Percentiles rank a stretch among this genome's conserved stretches.
These are phyloP conservation scores for Colletotrichum liaoningense DNA, from an alignment of 2,329 filamentous ascomycete genomes.

Conservation along the genomic window DNA sequence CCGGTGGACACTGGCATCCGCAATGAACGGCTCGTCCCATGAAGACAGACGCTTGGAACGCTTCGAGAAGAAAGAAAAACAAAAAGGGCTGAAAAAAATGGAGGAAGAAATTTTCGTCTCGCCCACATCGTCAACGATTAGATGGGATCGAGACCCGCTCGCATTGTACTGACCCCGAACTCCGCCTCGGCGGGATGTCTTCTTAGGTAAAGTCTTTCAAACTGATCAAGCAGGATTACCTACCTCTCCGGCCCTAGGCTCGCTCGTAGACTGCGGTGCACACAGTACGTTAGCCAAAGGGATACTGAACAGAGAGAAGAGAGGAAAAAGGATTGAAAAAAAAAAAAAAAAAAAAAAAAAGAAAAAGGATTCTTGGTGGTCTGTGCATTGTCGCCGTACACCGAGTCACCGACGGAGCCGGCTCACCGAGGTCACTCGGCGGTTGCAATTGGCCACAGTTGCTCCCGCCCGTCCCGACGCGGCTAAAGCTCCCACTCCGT, in stretches of 20 bases:
- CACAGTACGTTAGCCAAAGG: no score
- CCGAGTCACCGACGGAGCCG: not conserved
- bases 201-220: no score
- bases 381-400: not conserved
- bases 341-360: no score
- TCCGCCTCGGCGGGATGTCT: constrained; percentile 14
- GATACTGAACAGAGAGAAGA: not conserved
- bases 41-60: constrained; percentile 2
- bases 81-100: not conserved
- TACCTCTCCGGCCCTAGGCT: no score
- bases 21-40: constrained; percentile 5
- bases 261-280: no score
- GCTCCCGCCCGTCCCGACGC: constrained; percentile 13
- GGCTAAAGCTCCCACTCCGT: constrained; percentile 2
- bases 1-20: constrained; percentile 1
- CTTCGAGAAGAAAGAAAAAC: constrained; percentile 3
- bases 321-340: not conserved
- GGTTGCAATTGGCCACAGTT: constrained; percentile 7
- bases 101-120: not conserved
- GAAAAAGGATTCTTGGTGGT: not conserved
- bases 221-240: no score
- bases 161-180: constrained; percentile 11
- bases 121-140: not conserved
- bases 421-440: not conserved
- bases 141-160: constrained; percentile 11